Evolutionary conservation across 495 filamentous ascomycete species (phyloP).

Genomic region (Tuber indicum): DNA sequence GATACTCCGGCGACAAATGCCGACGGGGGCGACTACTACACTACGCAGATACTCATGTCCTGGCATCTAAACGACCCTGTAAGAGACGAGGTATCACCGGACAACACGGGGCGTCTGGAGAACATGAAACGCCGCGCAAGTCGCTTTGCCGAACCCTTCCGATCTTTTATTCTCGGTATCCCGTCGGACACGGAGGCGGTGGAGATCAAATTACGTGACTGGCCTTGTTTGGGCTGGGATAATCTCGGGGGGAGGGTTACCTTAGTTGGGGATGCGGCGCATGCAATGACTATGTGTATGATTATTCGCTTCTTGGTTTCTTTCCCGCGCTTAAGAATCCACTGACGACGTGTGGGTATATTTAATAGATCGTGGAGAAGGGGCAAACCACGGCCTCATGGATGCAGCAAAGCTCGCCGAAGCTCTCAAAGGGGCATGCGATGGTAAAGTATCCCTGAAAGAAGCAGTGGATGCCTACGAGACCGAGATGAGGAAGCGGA

Average conservation of each 20-base stretch:
- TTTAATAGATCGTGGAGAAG: slow-evolving; percentile 51
- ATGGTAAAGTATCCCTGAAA: slow-evolving; percentile 24
- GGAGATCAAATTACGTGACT: slow-evolving; percentile 53
- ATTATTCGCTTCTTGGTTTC: slow-evolving; percentile 12
- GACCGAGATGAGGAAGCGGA: slow-evolving; percentile 48
- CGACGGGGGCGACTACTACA: slow-evolving; percentile 38
- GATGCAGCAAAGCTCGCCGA: slow-evolving; percentile 48
- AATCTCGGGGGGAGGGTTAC: slow-evolving; percentile 46
- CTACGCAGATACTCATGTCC: slow-evolving; percentile 40
- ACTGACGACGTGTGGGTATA: background rate
- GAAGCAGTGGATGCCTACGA: slow-evolving; percentile 49
- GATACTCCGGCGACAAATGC: slow-evolving; percentile 49
- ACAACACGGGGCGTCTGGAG: slow-evolving; percentile 45
- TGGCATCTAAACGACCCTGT: slow-evolving; percentile 30
- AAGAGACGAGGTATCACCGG: slow-evolving; percentile 44
- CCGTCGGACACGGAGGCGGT: slow-evolving; percentile 49
- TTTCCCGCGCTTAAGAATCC: background rate
- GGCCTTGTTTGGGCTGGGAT: slow-evolving; percentile 46
- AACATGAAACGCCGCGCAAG: slow-evolving; percentile 52
- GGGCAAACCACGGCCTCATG: slow-evolving; percentile 54
- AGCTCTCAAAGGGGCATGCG: slow-evolving; percentile 30
- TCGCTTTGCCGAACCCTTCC: slow-evolving; percentile 55
- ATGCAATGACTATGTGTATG: slow-evolving; percentile 59
- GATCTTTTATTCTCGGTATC: slow-evolving; percentile 46
- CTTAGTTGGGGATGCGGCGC: slow-evolving; percentile 53